Base-by-base conservation (phyloP, 345 rosid genomes). In the Noccaea caerulescens region DNA sequence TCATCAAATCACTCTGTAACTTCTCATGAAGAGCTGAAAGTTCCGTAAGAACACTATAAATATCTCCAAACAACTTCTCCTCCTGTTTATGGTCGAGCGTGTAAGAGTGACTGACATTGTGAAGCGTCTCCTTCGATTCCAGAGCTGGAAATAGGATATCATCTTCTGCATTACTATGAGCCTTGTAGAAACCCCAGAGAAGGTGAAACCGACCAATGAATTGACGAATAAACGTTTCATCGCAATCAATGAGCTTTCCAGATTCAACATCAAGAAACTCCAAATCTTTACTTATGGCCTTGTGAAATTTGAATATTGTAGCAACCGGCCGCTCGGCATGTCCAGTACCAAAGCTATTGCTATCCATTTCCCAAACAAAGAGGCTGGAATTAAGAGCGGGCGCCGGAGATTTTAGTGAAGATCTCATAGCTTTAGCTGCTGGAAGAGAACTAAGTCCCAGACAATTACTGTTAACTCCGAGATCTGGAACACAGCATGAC, bases 151-250 rank as follows among this genome's bases (percentile, higher is more conserved):
- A 92, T 66, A 92, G 87, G 69, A 92, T 87, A 63, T 92, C 97
- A 85, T 92, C 98, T 84, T 92, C 96, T 10, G 96, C 96, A 80
- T 90, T 90, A 75, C 96, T 92, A 76, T 90, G 96, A 73, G 98
- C 96, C 80, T 88, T 87, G 79, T 90, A 88, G 59, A 90, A 83
- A 68, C 98, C 95, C 98, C 96, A 90, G 53, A 92, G 82, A 33
- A 92, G 80, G 68, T 75, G 93, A 75, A 92, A 92, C 59, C 98
- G 84, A 77, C 96, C 95, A 44, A 80, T 80, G 72, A 88, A 90
- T 72, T 87, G 88, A 74, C 88, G 83, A 76, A 92, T 84, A 78
- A 83, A 80, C 32, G 80, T 80, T 74, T 80, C 90, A 63, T 92
- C 84, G 71, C 95, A 90, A 72, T 85, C 85, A 34, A 67, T 72